Evolutionary conservation across 108 stramenopile genomes (phyloP), one percentile per base, ranked within the genome.

Genomic region (Mediolabrus comicus): DNA sequence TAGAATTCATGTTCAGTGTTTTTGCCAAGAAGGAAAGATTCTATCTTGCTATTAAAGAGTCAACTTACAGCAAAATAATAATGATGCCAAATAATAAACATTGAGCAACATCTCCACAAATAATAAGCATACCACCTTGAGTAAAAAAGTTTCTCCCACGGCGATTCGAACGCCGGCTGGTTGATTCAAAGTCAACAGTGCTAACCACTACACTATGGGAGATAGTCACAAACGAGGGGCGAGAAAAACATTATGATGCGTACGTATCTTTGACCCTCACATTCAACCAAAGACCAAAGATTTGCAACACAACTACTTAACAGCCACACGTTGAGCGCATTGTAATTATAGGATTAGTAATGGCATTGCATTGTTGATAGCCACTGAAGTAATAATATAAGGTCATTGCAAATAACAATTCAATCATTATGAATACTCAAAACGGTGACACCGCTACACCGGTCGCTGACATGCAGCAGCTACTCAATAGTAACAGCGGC

Each of bases 131-230:
- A n/a, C n/a, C n/a, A n/a, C n/a, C n/a, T n/a, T n/a, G n/a, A 36
- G 57, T 14, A 59, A 68, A 66, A 67, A 54, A 26, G 6, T 8
- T 69, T 75, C 75, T 75, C 75, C 56, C 55, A 36, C 68, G 26
- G 53, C 54, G 75, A 70, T 77, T 71, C 69, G 75, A 72, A 78
- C 70, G 46, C 59, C 36, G 71, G 77, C 65, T 78, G 60, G 69
- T 72, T 78, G 77, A 78, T 78, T 78, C 77, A 78, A 78, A 78
- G 77, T 78, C 77, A 78, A 72, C 69, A 63, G 77, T 78, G 71
- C 65, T 78, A 72, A 78, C 77, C 77, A 78, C 77, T 78, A 57
- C 71, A 78, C 77, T 72, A 78, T 49, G 65, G 60, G 77, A 78
- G 77, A 78, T 1, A 4, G 6, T 22, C 19, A 33, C 53, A 27